phyloP scores from a whole-genome alignment of 371 early-diverging fungal genomes.

The Apophysomyces trapeziformis region DNA sequence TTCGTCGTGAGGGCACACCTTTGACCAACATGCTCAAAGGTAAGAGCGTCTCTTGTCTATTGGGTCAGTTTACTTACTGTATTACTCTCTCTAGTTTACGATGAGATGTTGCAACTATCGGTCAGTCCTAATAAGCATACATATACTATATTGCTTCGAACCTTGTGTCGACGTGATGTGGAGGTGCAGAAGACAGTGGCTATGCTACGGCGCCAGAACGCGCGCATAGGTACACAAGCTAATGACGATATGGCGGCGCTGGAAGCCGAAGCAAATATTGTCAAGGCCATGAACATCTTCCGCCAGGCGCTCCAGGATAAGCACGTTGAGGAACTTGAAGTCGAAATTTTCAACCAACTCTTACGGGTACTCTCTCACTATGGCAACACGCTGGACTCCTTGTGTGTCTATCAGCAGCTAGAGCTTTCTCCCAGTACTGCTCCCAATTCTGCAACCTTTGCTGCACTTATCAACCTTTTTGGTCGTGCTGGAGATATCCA shows the following conservation, averaged over 20 bases:
- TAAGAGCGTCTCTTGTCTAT: constrained; percentile 7
- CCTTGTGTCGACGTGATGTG: constrained; percentile 45
- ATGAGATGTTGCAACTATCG: constrained; percentile 39
- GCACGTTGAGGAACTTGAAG: constrained; percentile 36
- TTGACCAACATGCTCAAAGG: constrained; percentile 41
- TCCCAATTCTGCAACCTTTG: constrained; percentile 45
- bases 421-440: constrained; percentile 21
- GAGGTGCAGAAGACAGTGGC: constrained; percentile 50
- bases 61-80: not conserved
- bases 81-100: constrained; percentile 30
- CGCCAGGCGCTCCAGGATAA: constrained; percentile 26
- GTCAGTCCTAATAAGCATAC: constrained; percentile 40
- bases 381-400: constrained; percentile 36
- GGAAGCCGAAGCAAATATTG: constrained; percentile 38
- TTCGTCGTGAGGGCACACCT: constrained; percentile 44
- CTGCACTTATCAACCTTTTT: constrained; percentile 49
- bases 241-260: constrained; percentile 31
- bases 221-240: constrained; percentile 26
- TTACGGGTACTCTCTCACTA: constrained; percentile 48
- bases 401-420: constrained; percentile 39
- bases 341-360: constrained; percentile 46
- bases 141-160: constrained; percentile 37
- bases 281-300: constrained; percentile 41
- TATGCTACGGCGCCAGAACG: constrained; percentile 42
- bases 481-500: constrained; percentile 48